phyloP scores from a whole-genome alignment of 495 filamentous ascomycete genomes.

The Neurospora sublineolata region DNA sequence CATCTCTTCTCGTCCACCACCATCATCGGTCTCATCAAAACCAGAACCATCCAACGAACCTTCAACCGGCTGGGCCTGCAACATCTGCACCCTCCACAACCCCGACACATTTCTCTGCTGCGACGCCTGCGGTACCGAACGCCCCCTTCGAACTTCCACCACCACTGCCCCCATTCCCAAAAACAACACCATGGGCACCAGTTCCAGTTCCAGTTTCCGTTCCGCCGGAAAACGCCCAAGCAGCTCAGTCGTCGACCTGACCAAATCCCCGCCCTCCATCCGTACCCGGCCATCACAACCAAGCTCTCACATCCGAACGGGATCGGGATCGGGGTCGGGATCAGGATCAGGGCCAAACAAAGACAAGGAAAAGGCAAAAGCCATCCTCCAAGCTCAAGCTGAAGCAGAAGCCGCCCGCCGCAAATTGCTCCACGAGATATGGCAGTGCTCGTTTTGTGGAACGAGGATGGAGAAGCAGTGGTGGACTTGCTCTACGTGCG shows the following conservation, averaged over 20 bases:
- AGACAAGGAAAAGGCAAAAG: neutral
- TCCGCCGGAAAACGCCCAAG: slow-evolving; percentile 7
- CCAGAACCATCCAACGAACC: neutral
- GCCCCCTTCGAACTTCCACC: slow-evolving; percentile 27
- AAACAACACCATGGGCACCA: neutral
- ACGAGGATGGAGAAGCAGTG: slow-evolving; percentile 57
- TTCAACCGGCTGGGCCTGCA: slow-evolving; percentile 54
- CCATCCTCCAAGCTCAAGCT: slow-evolving; percentile 3
- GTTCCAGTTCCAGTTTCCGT: neutral
- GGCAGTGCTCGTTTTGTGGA: slow-evolving; percentile 59
- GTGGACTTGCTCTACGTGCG: slow-evolving; percentile 68
- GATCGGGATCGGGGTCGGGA: neutral
- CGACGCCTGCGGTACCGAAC: slow-evolving; percentile 64
- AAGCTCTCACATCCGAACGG: neutral
- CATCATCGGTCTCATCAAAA: neutral
- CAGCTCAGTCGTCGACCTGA: slow-evolving; percentile 22
- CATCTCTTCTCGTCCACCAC: neutral
- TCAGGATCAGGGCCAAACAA: neutral
- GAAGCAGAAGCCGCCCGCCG: slow-evolving; percentile 11
- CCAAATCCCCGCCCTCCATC: neutral
- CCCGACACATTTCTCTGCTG: slow-evolving; percentile 56
- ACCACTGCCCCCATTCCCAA: neutral
- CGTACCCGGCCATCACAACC: neutral
- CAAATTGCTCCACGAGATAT: slow-evolving; percentile 17
- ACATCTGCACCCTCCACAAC: slow-evolving; percentile 76